These are phyloP conservation scores for Peronospora belbahrii DNA, from an alignment of 352 stramenopile species.

Conservation along the genomic window DNA sequence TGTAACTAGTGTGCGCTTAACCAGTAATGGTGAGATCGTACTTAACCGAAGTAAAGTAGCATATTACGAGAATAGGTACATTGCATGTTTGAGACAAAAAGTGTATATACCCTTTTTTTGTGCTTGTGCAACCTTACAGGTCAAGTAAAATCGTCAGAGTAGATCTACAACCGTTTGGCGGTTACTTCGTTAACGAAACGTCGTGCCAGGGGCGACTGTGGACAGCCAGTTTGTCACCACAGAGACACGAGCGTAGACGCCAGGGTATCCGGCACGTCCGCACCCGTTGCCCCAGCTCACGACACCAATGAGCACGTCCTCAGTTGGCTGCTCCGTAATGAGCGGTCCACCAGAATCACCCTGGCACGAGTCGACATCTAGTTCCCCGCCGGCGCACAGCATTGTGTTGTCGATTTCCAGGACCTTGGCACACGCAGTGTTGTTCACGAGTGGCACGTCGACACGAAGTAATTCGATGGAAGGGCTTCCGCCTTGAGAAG, in stretches of 20 bases:
- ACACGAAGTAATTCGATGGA: constrained; percentile 33
- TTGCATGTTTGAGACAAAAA: too few species aligned
- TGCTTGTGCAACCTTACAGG: too few species aligned
- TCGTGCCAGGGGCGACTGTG: constrained; percentile 4
- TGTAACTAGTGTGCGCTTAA: not conserved
- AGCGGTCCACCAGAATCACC: constrained; percentile 41
- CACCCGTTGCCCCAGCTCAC: constrained; percentile 59
- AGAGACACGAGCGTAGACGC: constrained; percentile 50
- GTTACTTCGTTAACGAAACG: constrained; percentile 21
- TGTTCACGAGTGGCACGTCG: constrained; percentile 39
- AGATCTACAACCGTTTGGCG: too few species aligned
- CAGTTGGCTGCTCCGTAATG: constrained; percentile 18
- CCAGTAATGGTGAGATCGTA: not conserved
- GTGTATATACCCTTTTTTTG: not conserved
- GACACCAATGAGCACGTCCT: constrained; percentile 40
- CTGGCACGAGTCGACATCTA: constrained; percentile 51
- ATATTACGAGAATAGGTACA: too few species aligned
- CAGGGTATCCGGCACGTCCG: constrained; percentile 26
- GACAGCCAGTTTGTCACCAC: constrained; percentile 22
- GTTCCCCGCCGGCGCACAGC: constrained; percentile 47
- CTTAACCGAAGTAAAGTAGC: too few species aligned
- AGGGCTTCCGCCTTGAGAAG: constrained; percentile 10
- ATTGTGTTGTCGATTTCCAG: constrained; percentile 33
- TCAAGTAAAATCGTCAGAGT: too few species aligned
- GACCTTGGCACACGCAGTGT: constrained; percentile 29